Base-by-base conservation (phyloP, 2,329 filamentous ascomycete genomes). In the Epichloe typhina region DNA sequence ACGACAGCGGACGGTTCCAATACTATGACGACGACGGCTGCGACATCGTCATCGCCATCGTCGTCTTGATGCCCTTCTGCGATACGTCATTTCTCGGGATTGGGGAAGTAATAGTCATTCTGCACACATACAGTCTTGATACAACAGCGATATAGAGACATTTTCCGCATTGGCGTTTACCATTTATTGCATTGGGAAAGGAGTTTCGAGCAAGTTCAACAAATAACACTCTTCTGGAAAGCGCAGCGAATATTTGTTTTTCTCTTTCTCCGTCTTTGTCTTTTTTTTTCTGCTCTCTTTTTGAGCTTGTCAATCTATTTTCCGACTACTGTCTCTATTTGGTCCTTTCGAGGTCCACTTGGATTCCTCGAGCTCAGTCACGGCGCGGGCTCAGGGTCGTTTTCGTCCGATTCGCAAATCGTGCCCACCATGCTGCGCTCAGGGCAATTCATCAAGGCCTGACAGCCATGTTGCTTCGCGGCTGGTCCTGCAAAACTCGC, bases 1-100 rank as follows among this genome's bases (percentile, higher is more conserved):
- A 67, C 65, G 63, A 65, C 69, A 64, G 68, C 66, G 62, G 66
- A 71, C 61, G 71, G 70, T 62, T 70, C 72, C 59, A 68, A 68
- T 63, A 70, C 70, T 59, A 74, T 72, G 57, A 72, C 70, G 61
- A 69, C 69, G 59, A 17, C 35, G 41, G 33, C 35, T 8, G 19
- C 39, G 19, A 13, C 47, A 26, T 44, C 39, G 41, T 42, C 26
- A 4, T 17, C 42, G 23, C 23, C 23, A 7, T 23, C n/a, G 31
- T 36, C 38, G 9, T 69, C 65, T 68, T 65, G 61, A 58, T 60
- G 61, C 59, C 45, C 59, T 40, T 17, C 12, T 26, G 37, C 44
- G 17, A 6, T 13, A n/a, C 11, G 33, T 31, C 47, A 42, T 49
- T 49, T 45, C 49, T 47, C 19, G 19, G 43, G 44, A 44, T 21